Evolutionary conservation across 208 protist genomes (phyloP).

Genomic region (Crithidia expoeki): DNA sequence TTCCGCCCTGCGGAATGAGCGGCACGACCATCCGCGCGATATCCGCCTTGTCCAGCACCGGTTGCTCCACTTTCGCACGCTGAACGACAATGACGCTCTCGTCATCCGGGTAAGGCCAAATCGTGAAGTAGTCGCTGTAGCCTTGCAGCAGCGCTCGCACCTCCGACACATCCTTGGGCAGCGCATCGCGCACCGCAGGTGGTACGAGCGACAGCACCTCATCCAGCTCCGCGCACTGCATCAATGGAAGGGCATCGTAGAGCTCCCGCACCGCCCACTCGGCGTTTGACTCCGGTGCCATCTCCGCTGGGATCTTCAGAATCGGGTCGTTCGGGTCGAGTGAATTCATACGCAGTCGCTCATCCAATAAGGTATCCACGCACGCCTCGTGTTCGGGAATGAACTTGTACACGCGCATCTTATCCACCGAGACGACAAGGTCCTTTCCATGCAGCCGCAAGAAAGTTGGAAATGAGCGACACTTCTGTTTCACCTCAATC

Average conservation of each 20-base stretch:
- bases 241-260: slow-evolving; percentile 87
- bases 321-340: slow-evolving; percentile 71
- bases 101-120: slow-evolving; percentile 83
- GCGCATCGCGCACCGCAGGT: slow-evolving; percentile 58
- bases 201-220: slow-evolving; percentile 81
- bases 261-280: slow-evolving; percentile 80
- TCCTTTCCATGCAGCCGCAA: slow-evolving; percentile 78
- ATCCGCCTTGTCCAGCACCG: slow-evolving; percentile 50
- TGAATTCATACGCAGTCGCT: slow-evolving; percentile 56
- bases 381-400: slow-evolving; percentile 74
- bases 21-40: slow-evolving; percentile 66
- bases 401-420: slow-evolving; percentile 76
- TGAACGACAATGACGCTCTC: slow-evolving; percentile 65
- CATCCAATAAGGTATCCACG: slow-evolving; percentile 75
- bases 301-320: slow-evolving; percentile 61
- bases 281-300: slow-evolving; percentile 59
- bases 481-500: slow-evolving; percentile 52
- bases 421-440: slow-evolving; percentile 76
- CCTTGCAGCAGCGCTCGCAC: slow-evolving; percentile 47
- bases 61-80: slow-evolving; percentile 72
- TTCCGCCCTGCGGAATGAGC: slow-evolving; percentile 73
- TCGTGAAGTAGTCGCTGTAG: slow-evolving; percentile 75
- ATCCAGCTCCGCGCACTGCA: slow-evolving; percentile 76
- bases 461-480: slow-evolving; percentile 82
- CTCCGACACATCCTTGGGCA: slow-evolving; percentile 49